Evolutionary conservation across 306 rosid species (phyloP).

Genomic region (Quercus mongolica): DNA sequence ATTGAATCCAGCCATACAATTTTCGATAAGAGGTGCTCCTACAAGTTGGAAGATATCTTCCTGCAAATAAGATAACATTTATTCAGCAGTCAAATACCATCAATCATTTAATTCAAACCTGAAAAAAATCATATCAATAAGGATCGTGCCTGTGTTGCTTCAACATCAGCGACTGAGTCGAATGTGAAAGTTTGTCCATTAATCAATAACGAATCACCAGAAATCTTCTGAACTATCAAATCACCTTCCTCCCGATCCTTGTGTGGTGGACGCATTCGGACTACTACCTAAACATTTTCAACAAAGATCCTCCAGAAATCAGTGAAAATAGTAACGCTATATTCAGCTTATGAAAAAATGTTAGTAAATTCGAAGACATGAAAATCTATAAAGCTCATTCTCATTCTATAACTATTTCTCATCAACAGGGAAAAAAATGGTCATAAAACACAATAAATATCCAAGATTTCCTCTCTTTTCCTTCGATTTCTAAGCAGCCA

Average conservation of each 20-base stretch:
- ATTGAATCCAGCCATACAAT: conserved; percentile 95
- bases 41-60: conserved; percentile 87
- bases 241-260: conserved; percentile 77
- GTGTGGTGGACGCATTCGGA: conserved; percentile 75
- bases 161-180: conserved; percentile 81
- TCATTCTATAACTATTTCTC: neutral
- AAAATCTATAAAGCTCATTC: neutral
- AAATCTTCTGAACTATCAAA: conserved; percentile 67
- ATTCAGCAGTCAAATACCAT: conserved; percentile 4
- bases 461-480: neutral
- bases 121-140: conserved; percentile 2
- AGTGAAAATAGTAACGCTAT: neutral
- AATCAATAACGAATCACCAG: conserved; percentile 61
- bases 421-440: neutral
- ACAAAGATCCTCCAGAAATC: neutral
- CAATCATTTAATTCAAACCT: conserved; percentile 4
- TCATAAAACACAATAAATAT: neutral
- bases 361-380: neutral
- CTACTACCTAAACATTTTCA: conserved; percentile 55
- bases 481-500: neutral
- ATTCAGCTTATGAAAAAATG: neutral
- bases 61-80: conserved; percentile 39
- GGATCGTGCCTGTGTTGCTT: conserved; percentile 76
- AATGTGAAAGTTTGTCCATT: conserved; percentile 91
- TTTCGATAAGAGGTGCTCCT: conserved; percentile 88